Percentiles rank a stretch among this genome's conserved stretches.
phyloP scores from a whole-genome alignment of 352 stramenopile genomes.

The Globisporangium nagaii region DNA sequence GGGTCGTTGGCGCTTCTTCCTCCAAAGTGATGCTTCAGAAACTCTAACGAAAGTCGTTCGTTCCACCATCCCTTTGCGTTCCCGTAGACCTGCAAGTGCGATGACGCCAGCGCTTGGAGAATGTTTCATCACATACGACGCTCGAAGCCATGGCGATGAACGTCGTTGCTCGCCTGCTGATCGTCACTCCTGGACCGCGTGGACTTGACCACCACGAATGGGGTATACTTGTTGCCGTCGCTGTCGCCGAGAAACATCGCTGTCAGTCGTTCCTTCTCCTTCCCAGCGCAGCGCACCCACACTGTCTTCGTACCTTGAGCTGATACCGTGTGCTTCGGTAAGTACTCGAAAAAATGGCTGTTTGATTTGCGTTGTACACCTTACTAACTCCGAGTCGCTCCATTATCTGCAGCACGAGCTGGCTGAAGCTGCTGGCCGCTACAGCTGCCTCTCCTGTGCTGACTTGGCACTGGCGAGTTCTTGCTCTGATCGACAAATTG shows the following conservation, averaged over 20 bases:
- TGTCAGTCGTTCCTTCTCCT: neutral
- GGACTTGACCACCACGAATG: neutral
- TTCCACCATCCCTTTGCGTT: neutral
- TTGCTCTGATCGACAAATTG: neutral
- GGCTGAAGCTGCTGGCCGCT: neutral
- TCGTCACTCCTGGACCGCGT: neutral
- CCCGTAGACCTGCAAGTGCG: neutral
- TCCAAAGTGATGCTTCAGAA: neutral
- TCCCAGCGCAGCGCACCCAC: neutral
- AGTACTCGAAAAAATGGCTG: constrained; percentile 3
- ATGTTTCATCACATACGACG: neutral
- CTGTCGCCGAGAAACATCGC: neutral
- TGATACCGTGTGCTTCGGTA: neutral
- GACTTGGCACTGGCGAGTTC: neutral
- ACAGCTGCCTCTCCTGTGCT: neutral
- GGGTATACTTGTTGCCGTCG: neutral
- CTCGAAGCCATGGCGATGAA: neutral
- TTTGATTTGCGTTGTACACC: neutral
- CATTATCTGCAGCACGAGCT: neutral
- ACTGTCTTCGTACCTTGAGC: neutral
- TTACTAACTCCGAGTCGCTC: neutral
- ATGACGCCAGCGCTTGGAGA: neutral
- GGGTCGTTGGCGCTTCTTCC: neutral
- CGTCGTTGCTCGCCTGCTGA: neutral
- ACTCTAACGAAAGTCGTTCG: neutral